Evolutionary conservation across 768 basidiomycete genomes (phyloP), one percentile per base, ranked within the genome.

Genomic region (Suillus hirtellus): DNA sequence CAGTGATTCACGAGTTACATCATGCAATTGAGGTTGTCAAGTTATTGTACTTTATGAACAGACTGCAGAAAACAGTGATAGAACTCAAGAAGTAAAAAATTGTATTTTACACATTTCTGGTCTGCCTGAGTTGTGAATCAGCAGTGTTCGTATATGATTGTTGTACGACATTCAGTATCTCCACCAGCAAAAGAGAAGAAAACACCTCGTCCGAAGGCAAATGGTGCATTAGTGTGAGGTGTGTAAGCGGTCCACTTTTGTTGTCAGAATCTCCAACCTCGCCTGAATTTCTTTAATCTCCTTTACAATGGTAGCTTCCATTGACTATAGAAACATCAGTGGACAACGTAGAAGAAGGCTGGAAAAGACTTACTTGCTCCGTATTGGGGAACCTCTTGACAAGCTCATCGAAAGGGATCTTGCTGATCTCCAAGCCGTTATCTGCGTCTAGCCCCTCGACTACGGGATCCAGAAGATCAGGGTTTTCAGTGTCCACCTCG

Each of bases 361-460:
- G n/a, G 50, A 55, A 46, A n/a, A 47, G 56, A 74, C 86, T 65
- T 66, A 92, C 92, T 78, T 87, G 82, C 43, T 81, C 75, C 43
- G 86, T 88, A 71, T 93, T 85, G 6, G 93, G 93, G 75, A 95
- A 89, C 59, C 75, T 80, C 73, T 86, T 85, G 64, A 91, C 77
- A 52, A 95, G 74, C 53, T 92, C 87, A 27, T 80, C 80, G 69
- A 92, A 95, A 15, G 86, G 78, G 31, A 89, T 85, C 70, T 80
- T 89, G 69, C 85, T 88, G 69, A 95, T 95, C 65, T 82, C 75
- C 68, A 88, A 71, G 14, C 87, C 90, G 19, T 73, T 72, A 11
- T 79, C 81, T 7, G 80, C 81, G 40, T 84, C 82, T 50, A 82
- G 82, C 52, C 79, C 81, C 56, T 87, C 83, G 31, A 89, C 82